Base-by-base conservation (phyloP, 2,329 filamentous ascomycete species). In the Colletotrichum incanum region DNA sequence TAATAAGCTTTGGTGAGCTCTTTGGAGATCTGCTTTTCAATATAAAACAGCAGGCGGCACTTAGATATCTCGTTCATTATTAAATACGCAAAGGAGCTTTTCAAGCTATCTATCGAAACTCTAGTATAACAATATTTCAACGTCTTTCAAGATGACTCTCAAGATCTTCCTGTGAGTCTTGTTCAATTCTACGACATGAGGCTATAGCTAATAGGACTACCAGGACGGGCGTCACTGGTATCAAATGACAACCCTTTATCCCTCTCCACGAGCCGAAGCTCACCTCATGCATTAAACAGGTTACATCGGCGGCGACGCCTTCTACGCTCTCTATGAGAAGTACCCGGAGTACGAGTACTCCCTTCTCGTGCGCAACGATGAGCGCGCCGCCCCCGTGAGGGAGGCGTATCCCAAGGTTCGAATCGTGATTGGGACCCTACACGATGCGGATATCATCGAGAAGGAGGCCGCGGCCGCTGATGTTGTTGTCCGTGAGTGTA, bases 291-390 rank as follows among this genome's bases (percentile, higher is more conserved):
- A 54, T 5, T 11, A 23, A 26, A 47, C 47, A 80, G 88, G 88
- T 71, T 89, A 86, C 76, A 84, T 90, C 66, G 88, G 88, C 52
- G 88, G 88, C 8, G 83, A 86, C 45, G 82, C 84, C 7, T 83
- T 89, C 47, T 81, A 86, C 60, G 77, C 79, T 18, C 77, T 90
- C 8, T 75, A 81, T 65, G 76, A 82, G 8, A 78, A 83, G 11
- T 83, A 88, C 65, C 85, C 86, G 3, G 83, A 88, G n/a, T 86
- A 83, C 68, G 80, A 85, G 12, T 84, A 83, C 67, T 81, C 82
- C 0, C 78, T 85, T 5, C 81, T 89, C 2, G 81, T 90, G 5
- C 84, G 88, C 23, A 84, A 83, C 72, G 81, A 85, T 70, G 79
- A 82, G 20, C 85, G 86, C 20, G 86, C 80, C 5, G 81, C 83